These are phyloP conservation scores for Penicillium sp. DNA, from an alignment of 2,329 filamentous ascomycete genomes.

Conservation along the genomic window DNA sequence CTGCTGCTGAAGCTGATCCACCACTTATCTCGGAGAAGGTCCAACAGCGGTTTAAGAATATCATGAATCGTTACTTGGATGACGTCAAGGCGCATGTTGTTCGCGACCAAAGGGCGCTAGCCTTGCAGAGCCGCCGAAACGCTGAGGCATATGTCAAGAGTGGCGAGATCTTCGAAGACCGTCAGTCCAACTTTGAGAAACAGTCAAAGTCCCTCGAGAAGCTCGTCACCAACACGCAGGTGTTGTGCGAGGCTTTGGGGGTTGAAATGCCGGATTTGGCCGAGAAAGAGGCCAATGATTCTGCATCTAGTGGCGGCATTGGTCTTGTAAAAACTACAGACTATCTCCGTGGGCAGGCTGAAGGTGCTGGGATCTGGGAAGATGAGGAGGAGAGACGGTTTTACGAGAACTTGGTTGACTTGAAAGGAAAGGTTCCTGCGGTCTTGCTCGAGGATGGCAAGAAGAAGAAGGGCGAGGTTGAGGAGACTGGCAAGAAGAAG, in stretches of 20 bases:
- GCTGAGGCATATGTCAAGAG: slow-evolving; percentile 98
- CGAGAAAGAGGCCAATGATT: slow-evolving; percentile 71
- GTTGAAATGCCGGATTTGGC: slow-evolving; percentile 92
- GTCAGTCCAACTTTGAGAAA: slow-evolving; percentile 93
- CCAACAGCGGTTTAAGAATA: slow-evolving; percentile 80
- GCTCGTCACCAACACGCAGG: slow-evolving; percentile 83
- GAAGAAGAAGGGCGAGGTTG: slow-evolving; percentile 82
- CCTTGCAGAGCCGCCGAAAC: slow-evolving; percentile 85
- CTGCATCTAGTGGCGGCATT: slow-evolving; percentile 72
- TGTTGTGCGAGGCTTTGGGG: slow-evolving; percentile 82
- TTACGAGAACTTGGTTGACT: slow-evolving; percentile 93
- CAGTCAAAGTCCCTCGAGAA: slow-evolving; percentile 90
- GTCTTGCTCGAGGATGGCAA: slow-evolving; percentile 92
- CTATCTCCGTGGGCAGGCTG: slow-evolving; percentile 84
- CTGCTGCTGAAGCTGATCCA: slow-evolving; percentile 60
- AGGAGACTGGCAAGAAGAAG: slow-evolving; percentile 82
- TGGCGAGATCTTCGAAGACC: slow-evolving; percentile 96
- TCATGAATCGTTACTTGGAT: slow-evolving; percentile 85
- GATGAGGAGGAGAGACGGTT: slow-evolving; percentile 97
- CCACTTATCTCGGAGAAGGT: slow-evolving; percentile 75
- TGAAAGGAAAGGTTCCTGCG: slow-evolving; percentile 92
- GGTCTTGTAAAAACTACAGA: slow-evolving; percentile 92
- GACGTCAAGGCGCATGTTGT: slow-evolving; percentile 86
- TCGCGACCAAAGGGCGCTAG: slow-evolving; percentile 88
- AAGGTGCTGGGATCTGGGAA: slow-evolving; percentile 95